phyloP scores from a whole-genome alignment of 805 yeast species.

The Blastobotrys attinorum region DNA sequence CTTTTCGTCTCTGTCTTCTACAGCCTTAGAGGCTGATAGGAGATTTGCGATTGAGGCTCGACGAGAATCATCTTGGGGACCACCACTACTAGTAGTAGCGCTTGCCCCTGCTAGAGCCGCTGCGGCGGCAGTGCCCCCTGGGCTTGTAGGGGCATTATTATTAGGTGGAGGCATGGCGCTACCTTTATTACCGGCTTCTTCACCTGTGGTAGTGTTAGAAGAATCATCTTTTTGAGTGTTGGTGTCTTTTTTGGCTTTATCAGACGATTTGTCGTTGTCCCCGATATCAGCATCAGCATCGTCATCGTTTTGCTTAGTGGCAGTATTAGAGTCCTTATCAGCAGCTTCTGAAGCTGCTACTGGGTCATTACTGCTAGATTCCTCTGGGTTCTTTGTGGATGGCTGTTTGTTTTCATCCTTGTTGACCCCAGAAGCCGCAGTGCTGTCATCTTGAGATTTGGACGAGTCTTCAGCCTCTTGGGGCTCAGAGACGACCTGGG shows the following conservation, averaged over 20 bases:
- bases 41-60: conserved; percentile 14
- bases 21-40: conserved; percentile 9
- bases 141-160: background rate
- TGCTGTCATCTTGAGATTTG: background rate
- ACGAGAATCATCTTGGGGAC: conserved; percentile 4
- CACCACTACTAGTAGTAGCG: background rate
- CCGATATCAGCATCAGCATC: background rate
- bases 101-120: background rate
- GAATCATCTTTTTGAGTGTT: background rate
- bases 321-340: background rate
- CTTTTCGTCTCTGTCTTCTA: conserved; percentile 1
- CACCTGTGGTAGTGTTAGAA: background rate
- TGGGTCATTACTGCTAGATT: background rate
- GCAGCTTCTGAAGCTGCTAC: background rate
- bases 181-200: background rate
- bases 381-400: background rate
- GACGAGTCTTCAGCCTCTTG: too few species aligned
- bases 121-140: background rate
- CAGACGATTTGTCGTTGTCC: background rate
- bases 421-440: background rate
- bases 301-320: background rate
- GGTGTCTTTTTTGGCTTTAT: background rate
- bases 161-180: background rate
- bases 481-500: too few species aligned
- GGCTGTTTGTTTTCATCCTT: background rate